Evolutionary conservation across 1,284 basidiomycete genomes (phyloP).

Genomic region (Phellinidium pouzarii): DNA sequence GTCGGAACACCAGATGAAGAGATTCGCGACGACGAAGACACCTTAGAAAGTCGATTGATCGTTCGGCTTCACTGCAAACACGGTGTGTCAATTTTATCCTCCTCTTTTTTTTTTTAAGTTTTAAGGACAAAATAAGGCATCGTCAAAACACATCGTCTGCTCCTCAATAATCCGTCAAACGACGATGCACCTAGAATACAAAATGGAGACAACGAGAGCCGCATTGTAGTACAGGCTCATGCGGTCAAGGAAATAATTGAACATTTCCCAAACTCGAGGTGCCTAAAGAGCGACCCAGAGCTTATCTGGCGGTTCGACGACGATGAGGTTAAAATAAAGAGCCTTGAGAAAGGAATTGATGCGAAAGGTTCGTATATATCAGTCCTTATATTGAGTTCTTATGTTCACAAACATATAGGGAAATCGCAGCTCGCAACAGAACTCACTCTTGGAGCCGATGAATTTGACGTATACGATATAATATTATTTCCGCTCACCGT

Average conservation of each 20-base stretch:
- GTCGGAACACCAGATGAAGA: slow-evolving; percentile 25
- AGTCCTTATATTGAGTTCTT: background rate
- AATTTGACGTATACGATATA: slow-evolving; percentile 71
- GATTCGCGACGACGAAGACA: slow-evolving; percentile 43
- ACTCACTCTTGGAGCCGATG: slow-evolving; percentile 62
- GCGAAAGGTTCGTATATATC: slow-evolving; percentile 42
- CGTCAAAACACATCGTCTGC: slow-evolving; percentile 69
- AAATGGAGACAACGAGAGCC: slow-evolving; percentile 50
- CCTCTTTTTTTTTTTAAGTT: background rate
- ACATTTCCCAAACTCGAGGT: slow-evolving; percentile 61
- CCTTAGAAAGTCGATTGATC: slow-evolving; percentile 62
- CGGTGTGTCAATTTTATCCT: slow-evolving; percentile 37
- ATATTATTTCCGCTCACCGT: slow-evolving; percentile 53
- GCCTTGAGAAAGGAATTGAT: slow-evolving; percentile 58
- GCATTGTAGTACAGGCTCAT: slow-evolving; percentile 60
- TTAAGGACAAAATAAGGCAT: slow-evolving; percentile 43
- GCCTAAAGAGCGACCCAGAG: slow-evolving; percentile 62
- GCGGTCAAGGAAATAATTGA: slow-evolving; percentile 72
- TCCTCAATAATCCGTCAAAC: slow-evolving; percentile 49
- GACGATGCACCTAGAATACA: slow-evolving; percentile 57
- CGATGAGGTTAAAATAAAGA: slow-evolving; percentile 59
- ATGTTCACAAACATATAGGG: slow-evolving; percentile 32
- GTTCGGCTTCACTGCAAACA: slow-evolving; percentile 75
- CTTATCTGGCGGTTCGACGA: slow-evolving; percentile 69
- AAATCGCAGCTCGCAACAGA: slow-evolving; percentile 63